Evolutionary conservation across 2,329 filamentous ascomycete genomes (phyloP), one percentile per base, ranked within the genome.

Genomic region (Nothopassalora personata): DNA sequence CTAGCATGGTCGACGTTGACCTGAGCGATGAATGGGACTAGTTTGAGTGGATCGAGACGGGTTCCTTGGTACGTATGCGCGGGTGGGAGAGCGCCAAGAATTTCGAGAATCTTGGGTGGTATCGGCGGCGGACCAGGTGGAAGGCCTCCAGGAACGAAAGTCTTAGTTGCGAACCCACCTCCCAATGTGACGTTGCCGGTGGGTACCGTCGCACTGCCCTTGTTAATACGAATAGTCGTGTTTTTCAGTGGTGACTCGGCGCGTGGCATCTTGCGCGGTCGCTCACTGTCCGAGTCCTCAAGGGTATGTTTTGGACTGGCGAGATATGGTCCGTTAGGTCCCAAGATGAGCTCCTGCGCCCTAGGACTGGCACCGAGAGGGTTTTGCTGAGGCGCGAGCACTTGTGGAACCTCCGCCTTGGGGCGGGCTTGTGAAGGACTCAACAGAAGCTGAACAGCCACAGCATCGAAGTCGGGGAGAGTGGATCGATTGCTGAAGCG

Each of bases 191-290:
- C 61, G 15, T 51, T 60, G 39, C 54, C 63, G 51, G 50, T 58
- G 36, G 50, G 58, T 34, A 57, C 60, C 46, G 54, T 63, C 34
- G 63, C 90, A 86, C 71, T 58, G 36, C 58, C 66, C 94, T 89
- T 61, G 68, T 94, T 90, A 23, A 95, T 80, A 36, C 92, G 87
- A 57, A 92, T 87, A 39, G 93, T 91, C 1, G 90, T 90, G 13
- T 91, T 91, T 73, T 97, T 99, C 39, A 97, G 81, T 0, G 95
- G 94, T 5, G 93, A 97, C 58, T 90, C 91, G n/a, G 88, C 92
- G 48, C 95, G 86, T 97, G 49, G 31, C 11, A 66, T 92, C 89
- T 0, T 91, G 90, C 2, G 89, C 87, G 65, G 85, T 85, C 39
- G 23, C 23, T 81, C 77, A 56, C 87, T 85, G 39, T 90, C 87